phyloP scores from a whole-genome alignment of 225 moss, liverwort and hornwort species.

The Anthoceros angustus region DNA sequence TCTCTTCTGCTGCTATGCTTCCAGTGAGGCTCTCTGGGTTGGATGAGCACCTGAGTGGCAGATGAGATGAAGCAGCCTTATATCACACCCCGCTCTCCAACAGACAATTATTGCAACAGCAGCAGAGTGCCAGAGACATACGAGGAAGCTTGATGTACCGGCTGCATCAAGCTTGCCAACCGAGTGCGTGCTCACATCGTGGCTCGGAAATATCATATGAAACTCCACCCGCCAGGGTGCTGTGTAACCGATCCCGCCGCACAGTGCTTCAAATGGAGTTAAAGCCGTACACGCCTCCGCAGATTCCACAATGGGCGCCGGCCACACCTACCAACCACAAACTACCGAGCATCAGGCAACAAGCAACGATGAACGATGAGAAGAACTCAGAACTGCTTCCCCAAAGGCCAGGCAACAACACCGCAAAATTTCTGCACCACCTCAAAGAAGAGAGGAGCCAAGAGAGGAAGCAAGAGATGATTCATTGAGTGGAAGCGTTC shows the following conservation, averaged over 20 bases:
- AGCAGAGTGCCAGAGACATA: not conserved
- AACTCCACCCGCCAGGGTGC: not conserved
- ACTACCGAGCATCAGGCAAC: no score
- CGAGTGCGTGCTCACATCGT: not conserved
- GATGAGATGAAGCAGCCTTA: not conserved
- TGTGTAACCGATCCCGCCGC: not conserved
- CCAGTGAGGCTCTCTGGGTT: not conserved
- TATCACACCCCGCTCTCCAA: not conserved
- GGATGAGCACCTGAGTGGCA: not conserved
- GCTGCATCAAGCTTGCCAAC: not conserved
- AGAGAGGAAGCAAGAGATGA: no score
- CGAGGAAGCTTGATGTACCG: not conserved
- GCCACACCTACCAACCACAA: no score
- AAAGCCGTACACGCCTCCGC: not conserved
- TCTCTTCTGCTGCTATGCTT: no score
- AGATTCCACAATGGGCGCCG: not conserved
- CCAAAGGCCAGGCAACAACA: no score
- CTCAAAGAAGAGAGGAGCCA: no score
- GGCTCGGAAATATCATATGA: not conserved
- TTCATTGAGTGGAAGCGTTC: not conserved
- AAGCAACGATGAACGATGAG: no score
- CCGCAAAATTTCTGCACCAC: no score
- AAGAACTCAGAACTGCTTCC: no score
- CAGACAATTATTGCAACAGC: constrained; percentile 4
- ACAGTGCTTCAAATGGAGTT: not conserved